A percentile compares a stretch with the other conserved stretches of the same genome.
phyloP scores from a whole-genome alignment of 2,329 filamentous ascomycete species.

The Amesomyces nigricolor region DNA sequence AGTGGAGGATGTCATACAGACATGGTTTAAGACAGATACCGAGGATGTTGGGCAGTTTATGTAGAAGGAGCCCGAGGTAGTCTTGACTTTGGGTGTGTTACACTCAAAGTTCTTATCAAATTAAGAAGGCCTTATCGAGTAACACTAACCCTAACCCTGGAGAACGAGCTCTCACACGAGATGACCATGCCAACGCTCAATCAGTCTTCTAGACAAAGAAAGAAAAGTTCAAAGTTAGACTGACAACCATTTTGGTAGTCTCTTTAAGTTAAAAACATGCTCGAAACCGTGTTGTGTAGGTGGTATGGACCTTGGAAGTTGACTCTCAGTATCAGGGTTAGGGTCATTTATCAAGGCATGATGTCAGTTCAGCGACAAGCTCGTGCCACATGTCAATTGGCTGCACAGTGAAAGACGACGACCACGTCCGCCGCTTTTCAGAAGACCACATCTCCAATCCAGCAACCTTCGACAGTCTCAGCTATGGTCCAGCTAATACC shows the following conservation, averaged over 20 bases:
- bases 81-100: conserved; percentile 5
- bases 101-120: background rate
- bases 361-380: conserved; percentile 16
- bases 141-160: conserved; percentile 14
- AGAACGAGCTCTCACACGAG: too few species aligned
- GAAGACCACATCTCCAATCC: conserved; percentile 3
- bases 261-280: background rate
- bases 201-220: too few species aligned
- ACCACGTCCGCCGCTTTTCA: background rate
- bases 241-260: too few species aligned
- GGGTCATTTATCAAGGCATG: conserved; percentile 13
- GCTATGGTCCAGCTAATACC: conserved; percentile 25
- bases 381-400: conserved; percentile 17
- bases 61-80: background rate
- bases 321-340: conserved; percentile 6
- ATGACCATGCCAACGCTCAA: too few species aligned
- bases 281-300: background rate
- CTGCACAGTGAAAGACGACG: background rate
- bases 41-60: background rate
- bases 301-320: too few species aligned
- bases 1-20: conserved; percentile 1
- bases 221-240: too few species aligned
- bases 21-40: background rate
- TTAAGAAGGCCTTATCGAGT: background rate
- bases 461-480: background rate